phyloP scores from a whole-genome alignment of 129 eudicot genomes.

The Chrysanthemum makinoi region DNA sequence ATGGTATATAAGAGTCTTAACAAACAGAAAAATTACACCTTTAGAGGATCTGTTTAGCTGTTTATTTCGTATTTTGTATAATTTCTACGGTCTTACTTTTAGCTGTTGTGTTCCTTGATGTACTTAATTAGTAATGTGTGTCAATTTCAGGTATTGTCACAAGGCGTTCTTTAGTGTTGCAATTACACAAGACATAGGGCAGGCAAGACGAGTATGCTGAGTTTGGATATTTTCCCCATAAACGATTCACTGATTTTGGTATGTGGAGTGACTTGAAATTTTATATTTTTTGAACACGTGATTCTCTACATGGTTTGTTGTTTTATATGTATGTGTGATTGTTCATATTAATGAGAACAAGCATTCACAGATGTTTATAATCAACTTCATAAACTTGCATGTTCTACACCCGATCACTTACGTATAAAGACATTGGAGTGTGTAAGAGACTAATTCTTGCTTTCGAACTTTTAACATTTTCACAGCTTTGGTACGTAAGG shows the following conservation, averaged over 20 bases:
- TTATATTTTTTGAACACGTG: too few relatives aligned
- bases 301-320: too few relatives aligned
- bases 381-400: slow-evolving; percentile 12
- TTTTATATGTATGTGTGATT: neutral
- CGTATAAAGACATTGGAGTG: neutral
- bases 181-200: slow-evolving; percentile 67
- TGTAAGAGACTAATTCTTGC: slow-evolving; percentile 6
- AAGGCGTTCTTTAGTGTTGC: slow-evolving; percentile 86
- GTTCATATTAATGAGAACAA: neutral
- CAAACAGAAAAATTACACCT: neutral
- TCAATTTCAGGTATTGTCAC: slow-evolving; percentile 72
- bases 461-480: neutral
- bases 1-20: too few relatives aligned
- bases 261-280: too few relatives aligned
- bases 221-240: slow-evolving; percentile 70
- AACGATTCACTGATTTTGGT: slow-evolving; percentile 71
- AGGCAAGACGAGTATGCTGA: slow-evolving; percentile 81
- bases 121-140: neutral
- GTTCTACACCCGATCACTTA: neutral
- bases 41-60: slow-evolving; percentile 54
- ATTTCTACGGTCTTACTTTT: neutral
- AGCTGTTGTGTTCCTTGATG: neutral
- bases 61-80: slow-evolving; percentile 6
- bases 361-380: slow-evolving; percentile 10
- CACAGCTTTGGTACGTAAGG: slow-evolving; percentile 87